Evolutionary conservation across 768 basidiomycete genomes (phyloP).

Genomic region (Mycena amicta): DNA sequence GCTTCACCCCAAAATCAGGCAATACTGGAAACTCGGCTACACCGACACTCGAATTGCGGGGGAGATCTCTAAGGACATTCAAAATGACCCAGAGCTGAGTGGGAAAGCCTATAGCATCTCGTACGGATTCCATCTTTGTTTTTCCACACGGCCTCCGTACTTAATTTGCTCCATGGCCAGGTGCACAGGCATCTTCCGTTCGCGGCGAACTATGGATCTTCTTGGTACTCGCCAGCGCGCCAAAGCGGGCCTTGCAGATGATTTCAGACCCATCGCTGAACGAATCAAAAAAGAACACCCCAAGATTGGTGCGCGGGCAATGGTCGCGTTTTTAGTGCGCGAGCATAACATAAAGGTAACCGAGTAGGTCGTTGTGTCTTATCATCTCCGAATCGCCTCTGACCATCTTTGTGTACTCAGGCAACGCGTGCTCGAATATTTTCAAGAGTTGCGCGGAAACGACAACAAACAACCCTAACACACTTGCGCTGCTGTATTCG

Average conservation of each 20-base stretch:
- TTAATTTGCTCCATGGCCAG: not conserved
- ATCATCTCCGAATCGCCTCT: not conserved
- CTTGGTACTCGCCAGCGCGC: not conserved
- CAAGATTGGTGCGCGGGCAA: constrained; percentile 21
- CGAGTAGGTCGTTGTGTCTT: constrained; percentile 12
- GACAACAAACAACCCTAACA: too few relatives aligned
- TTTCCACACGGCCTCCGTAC: not conserved
- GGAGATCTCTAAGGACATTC: not conserved
- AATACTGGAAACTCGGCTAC: not conserved
- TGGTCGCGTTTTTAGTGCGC: constrained; percentile 16
- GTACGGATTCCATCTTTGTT: not conserved
- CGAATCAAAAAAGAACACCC: constrained; percentile 3
- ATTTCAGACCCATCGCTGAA: not conserved
- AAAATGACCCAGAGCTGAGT: not conserved
- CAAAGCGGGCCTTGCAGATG: not conserved
- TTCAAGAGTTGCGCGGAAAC: too few relatives aligned
- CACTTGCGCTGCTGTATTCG: too few relatives aligned
- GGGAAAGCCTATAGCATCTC: not conserved
- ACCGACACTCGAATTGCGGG: not conserved
- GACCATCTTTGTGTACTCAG: not conserved
- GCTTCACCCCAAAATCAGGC: not conserved
- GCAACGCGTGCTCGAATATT: not conserved
- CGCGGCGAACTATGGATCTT: not conserved
- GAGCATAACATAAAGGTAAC: constrained; percentile 22
- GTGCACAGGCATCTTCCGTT: not conserved